Percentiles rank a stretch among this genome's conserved stretches.
phyloP scores from a whole-genome alignment of 2,329 filamentous ascomycete species.

The Clarireedia homoeocarpa region DNA sequence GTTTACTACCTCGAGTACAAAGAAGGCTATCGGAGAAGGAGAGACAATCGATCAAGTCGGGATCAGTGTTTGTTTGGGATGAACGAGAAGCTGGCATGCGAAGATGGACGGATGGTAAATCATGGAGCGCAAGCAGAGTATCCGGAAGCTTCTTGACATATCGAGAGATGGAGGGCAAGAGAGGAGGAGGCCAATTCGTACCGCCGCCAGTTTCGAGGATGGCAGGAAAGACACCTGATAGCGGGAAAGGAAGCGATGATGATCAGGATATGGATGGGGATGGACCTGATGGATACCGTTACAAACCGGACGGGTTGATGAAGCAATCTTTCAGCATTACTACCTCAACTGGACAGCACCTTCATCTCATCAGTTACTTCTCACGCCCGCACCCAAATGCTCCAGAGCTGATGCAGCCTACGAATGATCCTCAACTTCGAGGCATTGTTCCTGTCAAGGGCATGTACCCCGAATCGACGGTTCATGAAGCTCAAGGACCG shows the following conservation, averaged over 20 bases:
- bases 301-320: conserved; percentile 95
- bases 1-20: conserved; percentile 84
- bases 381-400: conserved; percentile 68
- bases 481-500: conserved; percentile 78
- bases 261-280: conserved; percentile 65
- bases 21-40: conserved; percentile 96
- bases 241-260: conserved; percentile 72
- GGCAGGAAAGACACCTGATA: conserved; percentile 74
- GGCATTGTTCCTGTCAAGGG: conserved; percentile 83
- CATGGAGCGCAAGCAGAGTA: conserved; percentile 95
- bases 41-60: conserved; percentile 88
- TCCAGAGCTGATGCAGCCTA: conserved; percentile 70
- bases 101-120: conserved; percentile 97
- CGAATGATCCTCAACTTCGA: conserved; percentile 69
- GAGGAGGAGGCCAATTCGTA: conserved; percentile 67
- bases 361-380: conserved; percentile 97
- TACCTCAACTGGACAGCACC: conserved; percentile 79
- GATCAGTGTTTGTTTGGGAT: conserved; percentile 99
- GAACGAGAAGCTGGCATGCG: conserved; percentile 97
- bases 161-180: conserved; percentile 97
- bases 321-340: conserved; percentile 99
- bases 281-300: conserved; percentile 79
- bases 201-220: conserved; percentile 46
- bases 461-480: conserved; percentile 93
- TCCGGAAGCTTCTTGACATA: conserved; percentile 97